Evolutionary conservation across 2,329 filamentous ascomycete genomes (phyloP), one percentile per base, ranked within the genome.

Genomic region (Cladosporium velox): DNA sequence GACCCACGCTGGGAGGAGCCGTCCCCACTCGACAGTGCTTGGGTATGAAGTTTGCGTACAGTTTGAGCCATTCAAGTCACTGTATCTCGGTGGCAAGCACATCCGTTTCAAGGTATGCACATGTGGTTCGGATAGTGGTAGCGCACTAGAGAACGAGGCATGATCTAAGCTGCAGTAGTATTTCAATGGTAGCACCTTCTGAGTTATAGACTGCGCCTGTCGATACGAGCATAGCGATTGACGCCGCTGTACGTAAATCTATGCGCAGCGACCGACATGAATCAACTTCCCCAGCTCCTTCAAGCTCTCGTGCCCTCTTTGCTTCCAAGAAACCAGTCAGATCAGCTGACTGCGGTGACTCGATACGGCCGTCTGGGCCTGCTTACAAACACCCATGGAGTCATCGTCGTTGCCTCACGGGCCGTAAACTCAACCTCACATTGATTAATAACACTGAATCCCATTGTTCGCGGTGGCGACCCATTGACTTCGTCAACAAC

Each of bases 341-440:
- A 58, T 59, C 62, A 64, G 62, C 51, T 58, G 62, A 59, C 51
- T 10, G 54, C 62, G 52, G 55, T 65, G 55, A 59, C 62, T 58
- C 55, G 62, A 58, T 51, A 15, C 26, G 35, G 52, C 62, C 28
- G 30, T 54, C 51, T 54, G 34, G 34, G 15, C 52, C 41, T 55
- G 60, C 60, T 63, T n/a, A 63, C 60, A 63, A 63, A 63, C 60
- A 55, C 8, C 32, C 49, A 32, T 32, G 34, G 49, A 64, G 35
- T 64, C 61, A 64, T 64, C 10, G 49, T 38, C 54, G 60, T 52
- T 63, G 60, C 60, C 61, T 64, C 38, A 35, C 59, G 51, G 34
- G 18, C 51, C 61, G 51, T 55, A 67, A 67, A n/a, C 57, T 63
- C 66, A 66, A 63, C 59, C 49, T n/a, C 49, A 14, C 61, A 34